Percentiles rank a stretch among this genome's conserved stretches.
phyloP scores from a whole-genome alignment of 352 stramenopile genomes.

The Phytophthora meadii region DNA sequence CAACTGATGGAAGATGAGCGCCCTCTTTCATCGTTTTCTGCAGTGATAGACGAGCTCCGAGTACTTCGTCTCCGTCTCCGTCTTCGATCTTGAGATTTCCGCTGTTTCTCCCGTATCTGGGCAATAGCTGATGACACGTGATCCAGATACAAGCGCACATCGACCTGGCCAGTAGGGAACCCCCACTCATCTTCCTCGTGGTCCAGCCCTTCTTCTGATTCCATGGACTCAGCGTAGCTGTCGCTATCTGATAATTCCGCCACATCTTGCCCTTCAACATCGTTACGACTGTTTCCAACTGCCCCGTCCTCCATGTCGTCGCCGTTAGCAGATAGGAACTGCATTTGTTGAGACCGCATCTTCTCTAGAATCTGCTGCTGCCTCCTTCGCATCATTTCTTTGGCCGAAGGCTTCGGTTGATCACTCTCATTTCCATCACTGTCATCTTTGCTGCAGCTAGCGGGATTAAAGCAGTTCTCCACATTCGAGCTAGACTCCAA shows the following conservation, averaged over 20 bases:
- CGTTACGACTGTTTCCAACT: conserved; percentile 8
- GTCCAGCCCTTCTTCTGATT: conserved; percentile 51
- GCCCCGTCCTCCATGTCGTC: conserved; percentile 27
- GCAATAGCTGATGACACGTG: conserved; percentile 73
- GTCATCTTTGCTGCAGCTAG: conserved; percentile 2
- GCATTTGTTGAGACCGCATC: conserved; percentile 78
- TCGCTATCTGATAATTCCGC: conserved; percentile 28
- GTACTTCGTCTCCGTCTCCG: conserved; percentile 44
- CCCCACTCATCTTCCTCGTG: conserved; percentile 83
- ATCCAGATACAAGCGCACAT: conserved; percentile 71
- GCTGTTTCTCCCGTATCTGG: conserved; percentile 57
- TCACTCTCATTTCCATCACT: conserved; percentile 10
- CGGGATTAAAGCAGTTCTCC: neutral
- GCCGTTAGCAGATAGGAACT: conserved; percentile 67
- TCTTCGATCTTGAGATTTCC: conserved; percentile 37
- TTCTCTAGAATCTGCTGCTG: conserved; percentile 77
- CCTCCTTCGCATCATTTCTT: conserved; percentile 65
- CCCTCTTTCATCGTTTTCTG: conserved; percentile 20
- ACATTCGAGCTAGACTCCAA: conserved; percentile 9
- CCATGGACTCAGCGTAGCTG: conserved; percentile 36
- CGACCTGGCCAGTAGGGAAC: conserved; percentile 76
- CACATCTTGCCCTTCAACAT: conserved; percentile 8
- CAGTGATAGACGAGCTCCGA: conserved; percentile 35
- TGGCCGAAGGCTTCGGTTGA: conserved; percentile 42
- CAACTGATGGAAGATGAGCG: conserved; percentile 30